Base-by-base conservation (phyloP, 1,139 yeast genomes). In the Williopsis jadinii region DNA sequence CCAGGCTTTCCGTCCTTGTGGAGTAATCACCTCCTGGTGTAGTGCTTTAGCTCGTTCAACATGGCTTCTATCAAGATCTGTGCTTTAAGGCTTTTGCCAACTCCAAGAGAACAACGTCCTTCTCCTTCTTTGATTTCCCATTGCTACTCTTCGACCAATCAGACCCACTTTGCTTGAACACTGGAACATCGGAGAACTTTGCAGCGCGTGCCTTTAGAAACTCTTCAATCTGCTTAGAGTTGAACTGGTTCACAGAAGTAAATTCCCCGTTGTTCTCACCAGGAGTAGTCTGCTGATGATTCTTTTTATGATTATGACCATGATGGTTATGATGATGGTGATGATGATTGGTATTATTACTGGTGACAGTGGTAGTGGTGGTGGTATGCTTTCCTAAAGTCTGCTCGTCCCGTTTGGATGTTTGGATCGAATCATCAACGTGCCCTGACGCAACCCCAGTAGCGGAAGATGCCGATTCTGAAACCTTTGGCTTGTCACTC, bases 211-310 rank as follows among this genome's bases (percentile, higher is more conserved):
- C 37, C 5, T 11, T 35, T 31, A 46, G 30, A 35, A 38, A 46
- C 8, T 33, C 30, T 9, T 30, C 28, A 8, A 44, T 27, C 26
- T 42, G 39, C 8, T 38, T 41, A n/a, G 42, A 30, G 35, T 46
- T 46, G 41, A 46, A 46, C 13, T 38, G 35, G 24, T 43, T 41
- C 5, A 42, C 10, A 3, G 49, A 39, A 9, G 28, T 38, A 26
- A 28, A 28, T 5, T 28, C 12, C 8, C 12, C 11, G 8, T 14
- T 15, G 15, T 32, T 14, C 24, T 19, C 24, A 5, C 24, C 24
- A 19, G 24, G 24, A 19, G 6, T 6, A 19, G 24, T 6, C 24
- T 19, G 24, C 24, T 19, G 24, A 19, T 19, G 24, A 19, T 4
- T 19, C 24, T 19, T 19, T 19, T 19, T 19, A 19, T 19, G 24